Evolutionary conservation across 164 flowering plant species (phyloP).

Genomic region (Houttuynia cordata): DNA sequence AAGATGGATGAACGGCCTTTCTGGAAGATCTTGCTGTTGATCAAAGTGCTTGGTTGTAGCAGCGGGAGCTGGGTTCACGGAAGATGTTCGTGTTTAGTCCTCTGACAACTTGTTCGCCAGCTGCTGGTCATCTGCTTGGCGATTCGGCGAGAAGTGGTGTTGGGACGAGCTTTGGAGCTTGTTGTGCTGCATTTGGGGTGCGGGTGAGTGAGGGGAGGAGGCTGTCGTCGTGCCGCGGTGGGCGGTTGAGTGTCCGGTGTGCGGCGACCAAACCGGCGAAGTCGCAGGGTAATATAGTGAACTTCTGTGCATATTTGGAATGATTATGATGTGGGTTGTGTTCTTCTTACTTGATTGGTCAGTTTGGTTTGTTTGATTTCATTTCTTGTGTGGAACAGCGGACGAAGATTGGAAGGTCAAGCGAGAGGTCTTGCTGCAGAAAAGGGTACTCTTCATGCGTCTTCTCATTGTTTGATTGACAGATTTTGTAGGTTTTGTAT

Average conservation of each 20-base stretch:
- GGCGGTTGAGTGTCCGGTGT: constrained; percentile 23
- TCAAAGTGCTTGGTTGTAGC: too few species aligned
- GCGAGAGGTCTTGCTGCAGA: constrained; percentile 58
- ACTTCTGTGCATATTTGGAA: too few species aligned
- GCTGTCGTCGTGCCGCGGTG: background rate
- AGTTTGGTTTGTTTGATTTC: too few species aligned
- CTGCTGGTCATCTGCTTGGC: constrained; percentile 2
- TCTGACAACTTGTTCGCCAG: constrained; percentile 1
- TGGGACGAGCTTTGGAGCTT: too few species aligned
- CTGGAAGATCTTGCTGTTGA: too few species aligned
- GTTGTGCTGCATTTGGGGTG: background rate
- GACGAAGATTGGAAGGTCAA: constrained; percentile 93
- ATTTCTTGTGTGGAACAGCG: constrained; percentile 27
- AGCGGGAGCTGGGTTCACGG: background rate
- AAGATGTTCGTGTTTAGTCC: background rate
- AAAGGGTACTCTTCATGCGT: constrained; percentile 44
- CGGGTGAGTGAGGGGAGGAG: background rate
- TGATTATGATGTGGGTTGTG: too few species aligned
- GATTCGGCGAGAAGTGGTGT: too few species aligned
- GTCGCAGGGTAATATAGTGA: constrained; percentile 51
- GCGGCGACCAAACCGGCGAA: constrained; percentile 83
- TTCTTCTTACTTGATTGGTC: too few species aligned
- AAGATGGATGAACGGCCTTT: too few species aligned
- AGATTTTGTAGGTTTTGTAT: too few species aligned
- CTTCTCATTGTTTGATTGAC: background rate